Conservation (phyloP, 805 yeast species). For the Metschnikowia aberdeeniae region DNA sequence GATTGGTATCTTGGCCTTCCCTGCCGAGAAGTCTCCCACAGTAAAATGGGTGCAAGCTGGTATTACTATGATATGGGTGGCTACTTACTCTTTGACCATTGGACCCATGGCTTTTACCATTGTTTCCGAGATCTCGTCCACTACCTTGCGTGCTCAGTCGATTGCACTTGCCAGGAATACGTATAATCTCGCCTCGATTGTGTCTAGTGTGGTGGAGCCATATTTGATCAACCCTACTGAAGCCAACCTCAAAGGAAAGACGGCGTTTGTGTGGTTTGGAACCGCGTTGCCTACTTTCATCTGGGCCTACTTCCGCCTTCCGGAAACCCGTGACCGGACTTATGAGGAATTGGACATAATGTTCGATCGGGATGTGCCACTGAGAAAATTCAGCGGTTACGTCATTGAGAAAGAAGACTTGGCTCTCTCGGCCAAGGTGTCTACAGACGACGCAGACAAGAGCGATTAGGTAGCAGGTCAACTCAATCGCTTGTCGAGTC, state of each 20-base stretch:
- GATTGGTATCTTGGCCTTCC: slow-evolving; percentile 11
- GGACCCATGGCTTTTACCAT: slow-evolving; percentile 13
- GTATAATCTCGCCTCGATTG: slow-evolving; percentile 9
- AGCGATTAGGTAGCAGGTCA: not conserved
- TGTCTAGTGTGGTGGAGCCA: slow-evolving; percentile 11
- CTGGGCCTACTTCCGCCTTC: slow-evolving; percentile 26
- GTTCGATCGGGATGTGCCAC: slow-evolving; percentile 8
- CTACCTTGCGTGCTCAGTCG: slow-evolving; percentile 12
- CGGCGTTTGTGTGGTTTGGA: slow-evolving; percentile 13
- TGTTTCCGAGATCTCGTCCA: slow-evolving; percentile 10
- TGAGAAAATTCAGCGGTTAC: slow-evolving; percentile 5
- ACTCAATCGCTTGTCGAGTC: not conserved
- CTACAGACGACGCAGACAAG: not conserved
- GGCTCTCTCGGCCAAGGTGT: slow-evolving; percentile 2
- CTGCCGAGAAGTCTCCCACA: slow-evolving; percentile 15
- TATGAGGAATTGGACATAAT: slow-evolving; percentile 12
- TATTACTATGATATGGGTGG: slow-evolving; percentile 14
- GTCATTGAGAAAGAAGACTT: slow-evolving; percentile 4
- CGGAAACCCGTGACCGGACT: slow-evolving; percentile 9
- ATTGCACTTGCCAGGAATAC: slow-evolving; percentile 11
- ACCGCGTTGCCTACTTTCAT: slow-evolving; percentile 19
- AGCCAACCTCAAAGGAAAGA: slow-evolving; percentile 13
- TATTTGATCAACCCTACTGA: slow-evolving; percentile 10
- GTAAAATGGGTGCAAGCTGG: slow-evolving; percentile 25
- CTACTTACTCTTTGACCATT: slow-evolving; percentile 8